Evolutionary conservation across 169 alveolate species (phyloP).

Genomic region (Plasmodium chabaudi): DNA sequence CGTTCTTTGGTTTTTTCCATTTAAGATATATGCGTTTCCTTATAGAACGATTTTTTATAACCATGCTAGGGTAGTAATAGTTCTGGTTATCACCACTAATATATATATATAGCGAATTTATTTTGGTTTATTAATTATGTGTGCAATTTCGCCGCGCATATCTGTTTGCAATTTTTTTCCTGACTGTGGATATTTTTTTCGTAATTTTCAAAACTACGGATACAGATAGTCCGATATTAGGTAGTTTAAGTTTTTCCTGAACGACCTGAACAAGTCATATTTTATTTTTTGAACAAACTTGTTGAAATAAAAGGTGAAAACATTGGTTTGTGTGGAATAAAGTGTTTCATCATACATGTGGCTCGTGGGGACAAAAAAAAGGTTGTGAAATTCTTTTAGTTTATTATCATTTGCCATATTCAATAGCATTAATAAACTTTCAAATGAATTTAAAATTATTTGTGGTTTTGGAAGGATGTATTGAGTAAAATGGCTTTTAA

Average conservation of each 20-base stretch:
- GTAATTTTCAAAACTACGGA: not conserved
- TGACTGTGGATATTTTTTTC: no score
- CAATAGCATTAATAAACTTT: slow-evolving; percentile 29
- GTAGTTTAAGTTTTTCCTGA: slow-evolving; percentile 62
- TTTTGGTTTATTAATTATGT: no score
- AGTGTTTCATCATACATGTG: slow-evolving; percentile 21
- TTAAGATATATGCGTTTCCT: no score
- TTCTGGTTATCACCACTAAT: no score
- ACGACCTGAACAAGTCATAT: slow-evolving; percentile 72
- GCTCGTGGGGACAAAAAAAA: slow-evolving; percentile 51
- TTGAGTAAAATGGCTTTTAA: slow-evolving; percentile 25
- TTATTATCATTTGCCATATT: slow-evolving; percentile 42
- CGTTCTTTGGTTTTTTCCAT: no score
- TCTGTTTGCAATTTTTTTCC: no score
- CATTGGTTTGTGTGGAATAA: not conserved
- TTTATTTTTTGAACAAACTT: slow-evolving; percentile 55
- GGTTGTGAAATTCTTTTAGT: slow-evolving; percentile 22
- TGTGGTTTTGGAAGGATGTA: slow-evolving; percentile 60
- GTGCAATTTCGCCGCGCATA: no score
- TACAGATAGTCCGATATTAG: slow-evolving; percentile 59
- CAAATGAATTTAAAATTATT: slow-evolving; percentile 46
- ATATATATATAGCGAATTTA: no score
- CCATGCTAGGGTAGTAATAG: no score
- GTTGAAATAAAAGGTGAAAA: slow-evolving; percentile 33
- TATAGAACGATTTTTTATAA: no score